These are phyloP conservation scores for Thermoascus crustaceus DNA, from an alignment of 2,329 filamentous ascomycete genomes.

Conservation along the genomic window DNA sequence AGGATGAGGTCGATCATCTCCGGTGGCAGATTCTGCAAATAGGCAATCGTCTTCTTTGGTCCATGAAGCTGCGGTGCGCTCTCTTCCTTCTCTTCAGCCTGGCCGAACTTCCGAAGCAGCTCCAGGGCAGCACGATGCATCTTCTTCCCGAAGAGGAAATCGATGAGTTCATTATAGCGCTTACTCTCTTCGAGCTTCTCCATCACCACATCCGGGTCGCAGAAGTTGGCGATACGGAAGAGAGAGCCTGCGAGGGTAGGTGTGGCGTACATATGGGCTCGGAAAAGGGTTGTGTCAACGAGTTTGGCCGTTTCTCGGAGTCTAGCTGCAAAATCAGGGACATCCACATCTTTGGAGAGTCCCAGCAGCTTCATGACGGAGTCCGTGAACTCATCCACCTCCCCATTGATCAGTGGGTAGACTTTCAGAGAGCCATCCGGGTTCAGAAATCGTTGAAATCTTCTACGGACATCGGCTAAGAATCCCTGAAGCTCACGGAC, in stretches of 20 bases:
- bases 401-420: slow-evolving; percentile 20
- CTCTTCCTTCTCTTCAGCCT: slow-evolving; percentile 37
- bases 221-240: slow-evolving; percentile 95
- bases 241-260: slow-evolving; percentile 79
- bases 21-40: slow-evolving; percentile 80
- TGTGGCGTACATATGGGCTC: slow-evolving; percentile 86
- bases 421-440: slow-evolving; percentile 45
- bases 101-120: slow-evolving; percentile 72
- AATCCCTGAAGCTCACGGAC: slow-evolving; percentile 80
- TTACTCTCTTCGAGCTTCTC: slow-evolving; percentile 82
- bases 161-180: slow-evolving; percentile 88
- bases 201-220: slow-evolving; percentile 90
- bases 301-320: slow-evolving; percentile 69
- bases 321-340: slow-evolving; percentile 57
- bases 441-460: slow-evolving; percentile 53
- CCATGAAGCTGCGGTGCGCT: slow-evolving; percentile 57
- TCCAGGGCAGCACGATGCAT: slow-evolving; percentile 81
- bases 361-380: slow-evolving; percentile 40
- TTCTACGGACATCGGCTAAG: slow-evolving; percentile 70
- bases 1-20: slow-evolving; percentile 85
- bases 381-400: slow-evolving; percentile 33
- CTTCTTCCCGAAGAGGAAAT: slow-evolving; percentile 93
- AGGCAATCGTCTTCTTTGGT: slow-evolving; percentile 73
- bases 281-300: slow-evolving; percentile 90
- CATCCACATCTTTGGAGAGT: slow-evolving; percentile 42